These are phyloP conservation scores for Phytomonas sp. DNA, from an alignment of 208 protist genomes.

Conservation along the genomic window DNA sequence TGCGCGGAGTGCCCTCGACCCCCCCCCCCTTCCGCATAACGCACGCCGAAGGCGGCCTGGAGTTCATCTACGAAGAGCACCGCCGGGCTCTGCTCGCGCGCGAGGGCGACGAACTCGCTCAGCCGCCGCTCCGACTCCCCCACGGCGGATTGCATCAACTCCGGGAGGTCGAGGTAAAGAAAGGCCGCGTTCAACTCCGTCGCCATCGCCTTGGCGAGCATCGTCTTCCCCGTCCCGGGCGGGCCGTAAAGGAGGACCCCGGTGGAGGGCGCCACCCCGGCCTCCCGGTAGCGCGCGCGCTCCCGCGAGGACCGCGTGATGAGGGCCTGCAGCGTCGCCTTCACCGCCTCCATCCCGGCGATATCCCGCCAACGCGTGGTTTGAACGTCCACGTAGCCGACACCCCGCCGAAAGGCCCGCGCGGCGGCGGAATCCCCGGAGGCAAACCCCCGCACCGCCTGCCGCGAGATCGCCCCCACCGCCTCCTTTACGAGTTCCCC, in stretches of 20 bases:
- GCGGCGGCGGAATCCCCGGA: constrained; percentile 35
- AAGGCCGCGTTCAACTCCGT: constrained; percentile 86
- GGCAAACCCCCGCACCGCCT: constrained; percentile 31
- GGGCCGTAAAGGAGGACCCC: constrained; percentile 87
- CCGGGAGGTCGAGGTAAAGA: constrained; percentile 80
- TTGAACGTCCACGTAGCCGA: constrained; percentile 72
- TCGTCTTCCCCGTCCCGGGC: constrained; percentile 90
- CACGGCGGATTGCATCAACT: constrained; percentile 83
- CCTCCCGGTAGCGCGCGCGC: constrained; percentile 16
- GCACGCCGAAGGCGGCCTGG: constrained; percentile 82
- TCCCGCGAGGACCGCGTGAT: constrained; percentile 32
- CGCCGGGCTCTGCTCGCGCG: constrained; percentile 60
- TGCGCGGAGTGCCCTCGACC: constrained; percentile 14
- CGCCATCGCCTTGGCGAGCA: constrained; percentile 89
- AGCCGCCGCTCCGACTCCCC: constrained; percentile 88
- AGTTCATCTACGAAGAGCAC: constrained; percentile 94
- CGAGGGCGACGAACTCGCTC: constrained; percentile 74
- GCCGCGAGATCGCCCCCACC: constrained; percentile 19
- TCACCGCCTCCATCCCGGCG: constrained; percentile 56
- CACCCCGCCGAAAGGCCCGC: constrained; percentile 32
- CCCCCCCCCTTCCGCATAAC: constrained; percentile 15
- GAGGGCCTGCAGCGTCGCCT: constrained; percentile 38
- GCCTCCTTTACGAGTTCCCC: constrained; percentile 8
- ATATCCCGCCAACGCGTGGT: constrained; percentile 65
- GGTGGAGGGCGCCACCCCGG: constrained; percentile 72